Base-by-base conservation (phyloP, 352 stramenopile genomes). In the Globisporangium spinosum region DNA sequence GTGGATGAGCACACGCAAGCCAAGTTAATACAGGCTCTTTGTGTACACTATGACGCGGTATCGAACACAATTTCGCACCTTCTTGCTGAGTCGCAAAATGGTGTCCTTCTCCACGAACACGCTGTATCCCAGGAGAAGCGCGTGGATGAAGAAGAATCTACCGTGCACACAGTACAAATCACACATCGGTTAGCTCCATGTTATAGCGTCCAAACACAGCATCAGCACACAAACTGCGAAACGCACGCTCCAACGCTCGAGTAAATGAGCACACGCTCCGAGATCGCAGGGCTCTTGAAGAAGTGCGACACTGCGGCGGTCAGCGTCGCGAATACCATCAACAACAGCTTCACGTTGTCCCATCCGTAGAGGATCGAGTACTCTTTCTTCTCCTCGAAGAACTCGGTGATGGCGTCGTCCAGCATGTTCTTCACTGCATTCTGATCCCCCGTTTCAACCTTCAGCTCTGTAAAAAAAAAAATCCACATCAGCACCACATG, bases 401-500 rank as follows among this genome's bases (percentile, higher is more conserved):
- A 83, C 71, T 93, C 88, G 60, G 79, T 68, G 58, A 96, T 80
- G 20, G 80, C 83, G 67, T 96, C 88, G 69, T 96, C 88, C 62
- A 96, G 73, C 45, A 96, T 77, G 68, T 94, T 94, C 73, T 93
- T 93, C 35, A 96, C 86, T 17, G 86, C 88, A 51, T 91, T 91
- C 65, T 94, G 87, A 75, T 96, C 88, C 9, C 85, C 86, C 43
- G 83, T 90, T 71, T 96, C 87, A 49, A 94, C 70, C 58, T 82
- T 77, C 47, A 80, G 57, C 62, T 86, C 74, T 93, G 73, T 10
- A 78, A 38, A n/a, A 7, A 49, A 12, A 62, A 7, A 62, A 12
- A 10, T 38, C 4, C 53, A 22, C 38, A 43, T 43, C 8, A 60
- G 15, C 9, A 29, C 57, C 10, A 60, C n/a, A 15, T n/a, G 3